phyloP scores from a whole-genome alignment of 768 basidiomycete genomes.

The Termitomyces bulborhizus region DNA sequence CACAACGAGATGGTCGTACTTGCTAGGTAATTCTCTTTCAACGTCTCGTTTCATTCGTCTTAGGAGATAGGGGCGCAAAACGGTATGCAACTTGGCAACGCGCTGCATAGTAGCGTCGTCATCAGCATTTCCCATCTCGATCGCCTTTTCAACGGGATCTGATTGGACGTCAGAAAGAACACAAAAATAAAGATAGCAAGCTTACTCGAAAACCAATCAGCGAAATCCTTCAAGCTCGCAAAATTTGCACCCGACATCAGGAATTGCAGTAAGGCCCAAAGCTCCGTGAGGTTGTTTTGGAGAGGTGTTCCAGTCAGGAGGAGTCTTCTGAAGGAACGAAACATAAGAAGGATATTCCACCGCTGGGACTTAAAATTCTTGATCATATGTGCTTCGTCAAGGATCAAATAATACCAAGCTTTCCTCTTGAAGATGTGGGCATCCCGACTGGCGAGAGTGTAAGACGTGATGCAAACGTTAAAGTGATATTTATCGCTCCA shows the following conservation, averaged over 20 bases:
- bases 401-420: constrained; percentile 92
- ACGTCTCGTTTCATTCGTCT: constrained; percentile 98
- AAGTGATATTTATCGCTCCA: constrained; percentile 88
- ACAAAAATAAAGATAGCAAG: constrained; percentile 6
- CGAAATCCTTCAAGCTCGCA: constrained; percentile 89
- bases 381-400: constrained; percentile 97
- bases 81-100: constrained; percentile 83
- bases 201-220: constrained; percentile 95
- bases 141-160: constrained; percentile 93
- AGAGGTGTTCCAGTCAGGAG: constrained; percentile 94
- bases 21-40: constrained; percentile 91
- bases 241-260: constrained; percentile 87
- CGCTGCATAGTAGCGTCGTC: constrained; percentile 85
- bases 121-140: constrained; percentile 71
- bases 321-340: constrained; percentile 79
- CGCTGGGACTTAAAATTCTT: constrained; percentile 94
- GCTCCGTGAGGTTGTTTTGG: constrained; percentile 92
- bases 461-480: constrained; percentile 94
- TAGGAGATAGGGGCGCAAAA: constrained; percentile 93
- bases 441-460: constrained; percentile 87
- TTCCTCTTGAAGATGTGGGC: constrained; percentile 90
- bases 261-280: constrained; percentile 95
- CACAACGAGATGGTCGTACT: constrained; percentile 85
- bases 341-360: constrained; percentile 89
- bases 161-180: constrained; percentile 4